A percentile compares a stretch with the other conserved stretches of the same genome.
Conservation (phyloP, 805 yeast genomes). For the Phaffomyces antillensis region DNA sequence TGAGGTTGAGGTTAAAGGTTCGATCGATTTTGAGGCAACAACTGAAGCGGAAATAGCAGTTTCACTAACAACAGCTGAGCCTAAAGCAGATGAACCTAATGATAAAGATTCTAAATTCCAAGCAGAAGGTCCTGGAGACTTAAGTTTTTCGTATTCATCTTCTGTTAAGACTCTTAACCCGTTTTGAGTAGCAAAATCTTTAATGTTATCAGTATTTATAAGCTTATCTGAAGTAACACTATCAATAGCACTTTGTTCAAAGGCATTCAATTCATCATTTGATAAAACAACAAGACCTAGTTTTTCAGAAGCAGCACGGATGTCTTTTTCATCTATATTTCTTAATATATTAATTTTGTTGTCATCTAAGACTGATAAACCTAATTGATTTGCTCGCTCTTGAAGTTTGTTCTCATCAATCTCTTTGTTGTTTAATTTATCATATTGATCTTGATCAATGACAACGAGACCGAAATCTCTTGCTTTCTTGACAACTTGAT, state of each 20-base stretch:
- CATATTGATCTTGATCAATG: constrained; percentile 20
- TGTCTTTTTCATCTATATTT: constrained; percentile 11
- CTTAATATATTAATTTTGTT: constrained; percentile 9
- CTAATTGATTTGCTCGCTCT: constrained; percentile 9
- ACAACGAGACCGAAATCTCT: constrained; percentile 21
- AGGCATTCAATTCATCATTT: constrained; percentile 11
- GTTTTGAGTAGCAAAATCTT: neutral
- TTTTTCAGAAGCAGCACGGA: constrained; percentile 11
- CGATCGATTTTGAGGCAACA: too few species aligned
- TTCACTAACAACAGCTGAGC: constrained; percentile 1
- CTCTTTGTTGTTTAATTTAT: constrained; percentile 2
- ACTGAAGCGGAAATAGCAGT: neutral
- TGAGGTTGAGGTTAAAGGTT: too few species aligned
- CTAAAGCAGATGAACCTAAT: constrained; percentile 7
- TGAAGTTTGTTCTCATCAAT: constrained; percentile 2
- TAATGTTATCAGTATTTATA: constrained; percentile 1
- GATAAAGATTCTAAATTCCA: constrained; percentile 2
- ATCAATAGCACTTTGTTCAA: constrained; percentile 7
- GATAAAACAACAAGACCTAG: constrained; percentile 20
- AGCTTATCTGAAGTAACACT: neutral
- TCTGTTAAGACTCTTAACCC: constrained; percentile 2
- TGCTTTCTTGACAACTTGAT: constrained; percentile 8
- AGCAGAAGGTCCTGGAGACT: neutral
- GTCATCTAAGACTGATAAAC: constrained; percentile 19
- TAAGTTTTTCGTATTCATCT: constrained; percentile 4